Evolutionary conservation across 495 filamentous ascomycete species (phyloP).

Genomic region (Aspergillus sclerotiicarbonarius): DNA sequence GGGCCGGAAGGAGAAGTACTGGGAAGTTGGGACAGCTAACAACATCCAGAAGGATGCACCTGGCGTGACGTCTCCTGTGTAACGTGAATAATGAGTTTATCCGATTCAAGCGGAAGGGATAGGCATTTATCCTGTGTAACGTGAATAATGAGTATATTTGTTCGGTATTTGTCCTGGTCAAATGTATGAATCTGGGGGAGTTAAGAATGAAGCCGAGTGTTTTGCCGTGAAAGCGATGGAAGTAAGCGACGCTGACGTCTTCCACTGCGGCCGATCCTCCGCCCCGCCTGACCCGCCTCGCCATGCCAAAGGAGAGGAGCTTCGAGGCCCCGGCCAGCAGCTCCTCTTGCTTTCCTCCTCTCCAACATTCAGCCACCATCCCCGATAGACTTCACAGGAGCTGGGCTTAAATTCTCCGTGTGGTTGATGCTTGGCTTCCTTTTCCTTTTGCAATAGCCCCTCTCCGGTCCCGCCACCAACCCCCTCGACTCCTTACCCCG

Average conservation of each 20-base stretch:
- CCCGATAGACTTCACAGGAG: not conserved
- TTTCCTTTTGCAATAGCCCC: not conserved
- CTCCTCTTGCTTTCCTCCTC: not conserved
- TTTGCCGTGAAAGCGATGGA: too few relatives aligned
- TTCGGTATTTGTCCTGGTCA: not conserved
- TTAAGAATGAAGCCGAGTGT: not conserved
- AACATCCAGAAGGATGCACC: not conserved
- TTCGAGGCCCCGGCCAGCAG: not conserved
- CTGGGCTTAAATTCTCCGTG: not conserved
- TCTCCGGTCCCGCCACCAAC: not conserved
- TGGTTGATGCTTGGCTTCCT: not conserved
- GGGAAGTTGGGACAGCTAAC: constrained; percentile 37
- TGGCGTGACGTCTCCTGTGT: not conserved
- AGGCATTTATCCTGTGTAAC: not conserved
- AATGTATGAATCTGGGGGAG: not conserved
- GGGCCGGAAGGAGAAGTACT: constrained; percentile 52
- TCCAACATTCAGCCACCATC: not conserved
- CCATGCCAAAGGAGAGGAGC: constrained; percentile 11
- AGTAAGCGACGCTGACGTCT: constrained; percentile 21
- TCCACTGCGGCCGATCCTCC: constrained; percentile 18
- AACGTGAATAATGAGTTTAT: not conserved
- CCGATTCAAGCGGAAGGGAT: too few relatives aligned
- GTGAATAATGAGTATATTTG: not conserved
- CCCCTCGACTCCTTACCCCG: constrained; percentile 7
- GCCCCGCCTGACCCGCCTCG: constrained; percentile 34